Conservation (phyloP, 2,329 filamentous ascomycete genomes). For the Sclerotiophoma versabilis region DNA sequence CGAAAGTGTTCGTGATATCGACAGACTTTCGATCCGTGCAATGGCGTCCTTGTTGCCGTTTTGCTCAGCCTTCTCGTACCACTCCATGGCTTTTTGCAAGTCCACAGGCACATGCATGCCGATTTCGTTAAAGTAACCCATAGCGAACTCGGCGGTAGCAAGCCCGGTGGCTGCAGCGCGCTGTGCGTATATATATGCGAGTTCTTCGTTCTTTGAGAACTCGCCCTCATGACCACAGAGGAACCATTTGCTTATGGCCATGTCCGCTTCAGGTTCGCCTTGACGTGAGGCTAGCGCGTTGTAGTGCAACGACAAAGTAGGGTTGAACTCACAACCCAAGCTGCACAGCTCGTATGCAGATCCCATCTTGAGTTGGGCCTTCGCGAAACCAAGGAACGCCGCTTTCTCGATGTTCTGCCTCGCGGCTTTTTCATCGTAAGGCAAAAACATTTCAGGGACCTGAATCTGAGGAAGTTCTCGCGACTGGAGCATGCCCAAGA, state of each 20-base stretch:
- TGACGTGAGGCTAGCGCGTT: constrained; percentile 92
- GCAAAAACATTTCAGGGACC: constrained; percentile 75
- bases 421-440: constrained; percentile 74
- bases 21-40: constrained; percentile 81
- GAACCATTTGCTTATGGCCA: constrained; percentile 98
- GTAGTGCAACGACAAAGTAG: constrained; percentile 91
- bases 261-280: constrained; percentile 90
- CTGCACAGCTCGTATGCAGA: constrained; percentile 94
- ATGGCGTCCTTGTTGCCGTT: constrained; percentile 92
- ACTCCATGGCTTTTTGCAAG: constrained; percentile 79
- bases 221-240: constrained; percentile 91
- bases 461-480: constrained; percentile 89
- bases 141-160: constrained; percentile 90
- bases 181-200: constrained; percentile 90
- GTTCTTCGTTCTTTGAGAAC: constrained; percentile 93
- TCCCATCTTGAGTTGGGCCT: constrained; percentile 97
- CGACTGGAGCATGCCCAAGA: constrained; percentile 92
- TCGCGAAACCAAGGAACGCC: constrained; percentile 92
- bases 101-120: constrained; percentile 90
- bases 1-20: constrained; percentile 81
- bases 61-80: constrained; percentile 89
- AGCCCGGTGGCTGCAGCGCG: constrained; percentile 83
- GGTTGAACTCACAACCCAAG: constrained; percentile 92
- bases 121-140: constrained; percentile 98
- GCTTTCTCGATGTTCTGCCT: constrained; percentile 94